Evolutionary conservation across 345 rosid genomes (phyloP).

Genomic region (Eucalyptus curtisii): DNA sequence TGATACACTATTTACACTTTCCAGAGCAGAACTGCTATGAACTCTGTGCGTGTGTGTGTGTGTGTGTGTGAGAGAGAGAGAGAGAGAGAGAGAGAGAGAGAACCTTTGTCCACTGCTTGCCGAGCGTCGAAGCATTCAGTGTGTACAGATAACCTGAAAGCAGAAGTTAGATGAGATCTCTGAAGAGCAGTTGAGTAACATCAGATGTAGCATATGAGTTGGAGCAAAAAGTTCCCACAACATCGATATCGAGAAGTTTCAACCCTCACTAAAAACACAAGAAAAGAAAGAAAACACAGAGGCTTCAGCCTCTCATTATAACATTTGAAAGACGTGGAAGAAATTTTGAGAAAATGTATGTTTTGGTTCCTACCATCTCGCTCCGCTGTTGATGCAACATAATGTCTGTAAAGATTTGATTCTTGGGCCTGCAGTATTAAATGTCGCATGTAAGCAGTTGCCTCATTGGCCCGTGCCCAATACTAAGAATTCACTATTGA

Average conservation of each 20-base stretch:
- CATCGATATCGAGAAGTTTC: not conserved
- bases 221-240: not conserved
- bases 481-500: not conserved
- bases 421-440: slow-evolving; percentile 52
- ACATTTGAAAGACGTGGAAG: not conserved
- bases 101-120: slow-evolving; percentile 83
- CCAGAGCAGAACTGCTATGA: not conserved
- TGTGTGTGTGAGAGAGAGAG: not conserved
- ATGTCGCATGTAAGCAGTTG: not conserved
- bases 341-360: not conserved
- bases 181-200: not conserved
- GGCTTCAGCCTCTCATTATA: not conserved
- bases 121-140: slow-evolving; percentile 79
- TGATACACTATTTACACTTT: not conserved
- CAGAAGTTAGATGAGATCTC: not conserved
- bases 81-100: not conserved
- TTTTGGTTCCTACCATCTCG: slow-evolving; percentile 60
- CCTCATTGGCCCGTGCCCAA: not conserved
- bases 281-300: not conserved
- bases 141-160: slow-evolving; percentile 79
- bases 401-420: slow-evolving; percentile 69
- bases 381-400: slow-evolving; percentile 73
- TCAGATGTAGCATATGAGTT: not conserved
- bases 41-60: not conserved
- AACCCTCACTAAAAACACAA: not conserved